These are phyloP conservation scores for Fusarium domesticum DNA, from an alignment of 2,329 filamentous ascomycete species.

Conservation along the genomic window DNA sequence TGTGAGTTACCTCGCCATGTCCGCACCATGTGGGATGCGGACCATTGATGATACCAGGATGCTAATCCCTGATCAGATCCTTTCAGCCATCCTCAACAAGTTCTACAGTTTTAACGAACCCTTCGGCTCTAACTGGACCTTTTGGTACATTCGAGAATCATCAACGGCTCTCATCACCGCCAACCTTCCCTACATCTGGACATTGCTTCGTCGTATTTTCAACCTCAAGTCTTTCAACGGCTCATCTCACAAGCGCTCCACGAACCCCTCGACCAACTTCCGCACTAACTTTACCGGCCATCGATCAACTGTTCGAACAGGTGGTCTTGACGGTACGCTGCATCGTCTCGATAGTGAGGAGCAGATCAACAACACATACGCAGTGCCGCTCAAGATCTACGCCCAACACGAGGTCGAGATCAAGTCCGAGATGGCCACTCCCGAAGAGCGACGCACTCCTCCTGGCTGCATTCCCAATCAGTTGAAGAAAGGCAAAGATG, in stretches of 20 bases:
- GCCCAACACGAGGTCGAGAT: slow-evolving; percentile 36
- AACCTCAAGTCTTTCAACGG: slow-evolving; percentile 35
- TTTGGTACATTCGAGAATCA: slow-evolving; percentile 44
- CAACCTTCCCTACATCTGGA: slow-evolving; percentile 43
- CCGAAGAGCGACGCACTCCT: slow-evolving; percentile 20
- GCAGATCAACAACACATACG: slow-evolving; percentile 33
- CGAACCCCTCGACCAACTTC: slow-evolving; percentile 26
- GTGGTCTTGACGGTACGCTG: slow-evolving; percentile 24
- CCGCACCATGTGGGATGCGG: no score
- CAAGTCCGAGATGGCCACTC: slow-evolving; percentile 22
- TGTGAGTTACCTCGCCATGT: slow-evolving; percentile 31
- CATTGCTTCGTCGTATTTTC: slow-evolving; percentile 37
- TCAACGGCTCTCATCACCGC: slow-evolving; percentile 43
- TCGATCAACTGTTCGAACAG: slow-evolving; percentile 24
- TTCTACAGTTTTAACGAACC: slow-evolving; percentile 41
- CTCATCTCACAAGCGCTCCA: slow-evolving; percentile 30
- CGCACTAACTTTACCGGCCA: slow-evolving; percentile 27
- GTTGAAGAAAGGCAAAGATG: slow-evolving; percentile 18
- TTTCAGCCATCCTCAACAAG: slow-evolving; percentile 47
- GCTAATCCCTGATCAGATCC: slow-evolving; percentile 38
- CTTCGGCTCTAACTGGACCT: slow-evolving; percentile 38
- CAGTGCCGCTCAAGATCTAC: slow-evolving; percentile 38
- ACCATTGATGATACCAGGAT: not conserved
- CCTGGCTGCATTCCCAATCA: slow-evolving; percentile 20
- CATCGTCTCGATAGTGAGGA: slow-evolving; percentile 37